Evolutionary conservation across 441 rosid species (phyloP).

Genomic region (Daphne laureola): DNA sequence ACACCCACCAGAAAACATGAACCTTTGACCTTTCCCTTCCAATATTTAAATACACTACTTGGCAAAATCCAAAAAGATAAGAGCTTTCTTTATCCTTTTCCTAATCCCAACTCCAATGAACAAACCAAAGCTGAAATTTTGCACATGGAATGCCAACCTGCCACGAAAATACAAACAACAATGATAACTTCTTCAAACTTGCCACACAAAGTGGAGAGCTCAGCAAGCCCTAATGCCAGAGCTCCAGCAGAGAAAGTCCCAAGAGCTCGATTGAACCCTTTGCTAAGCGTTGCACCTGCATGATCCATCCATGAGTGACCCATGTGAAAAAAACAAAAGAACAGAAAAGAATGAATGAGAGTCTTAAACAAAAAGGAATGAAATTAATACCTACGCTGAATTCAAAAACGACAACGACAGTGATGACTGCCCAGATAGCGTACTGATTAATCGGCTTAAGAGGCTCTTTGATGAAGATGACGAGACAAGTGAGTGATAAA

Average conservation of each 20-base stretch:
- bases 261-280: constrained; percentile 83
- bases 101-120: not conserved
- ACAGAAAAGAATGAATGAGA: not conserved
- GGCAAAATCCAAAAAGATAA: no score
- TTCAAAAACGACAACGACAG: constrained; percentile 87
- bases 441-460: constrained; percentile 45
- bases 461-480: constrained; percentile 59
- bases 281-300: constrained; percentile 47
- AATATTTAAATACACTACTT: no score
- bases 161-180: constrained; percentile 60
- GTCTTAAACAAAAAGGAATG: not conserved
- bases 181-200: constrained; percentile 43
- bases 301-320: not conserved
- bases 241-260: constrained; percentile 84
- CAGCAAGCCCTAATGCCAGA: constrained; percentile 79
- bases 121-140: not conserved
- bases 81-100: no score
- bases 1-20: not conserved
- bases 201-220: constrained; percentile 47
- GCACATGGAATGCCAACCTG: constrained; percentile 35
- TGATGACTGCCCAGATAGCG: constrained; percentile 87
- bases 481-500: constrained; percentile 49
- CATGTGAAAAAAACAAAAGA: not conserved
- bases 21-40: no score
- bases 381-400: constrained; percentile 65